These are phyloP conservation scores for Coprinellus micaceus DNA, from an alignment of 768 basidiomycete species.

Conservation along the genomic window DNA sequence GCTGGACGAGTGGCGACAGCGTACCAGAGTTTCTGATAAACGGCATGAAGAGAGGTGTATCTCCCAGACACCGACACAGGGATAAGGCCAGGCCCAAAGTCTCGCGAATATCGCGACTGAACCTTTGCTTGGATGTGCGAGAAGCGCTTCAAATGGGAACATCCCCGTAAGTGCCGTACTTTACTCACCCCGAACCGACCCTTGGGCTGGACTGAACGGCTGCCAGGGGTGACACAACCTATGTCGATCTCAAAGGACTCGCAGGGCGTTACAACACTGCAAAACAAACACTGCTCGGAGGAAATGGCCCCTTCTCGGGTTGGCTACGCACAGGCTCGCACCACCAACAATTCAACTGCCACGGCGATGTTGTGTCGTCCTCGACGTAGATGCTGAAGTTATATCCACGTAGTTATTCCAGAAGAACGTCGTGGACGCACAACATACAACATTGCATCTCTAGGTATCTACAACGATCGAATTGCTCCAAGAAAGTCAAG, in stretches of 20 bases:
- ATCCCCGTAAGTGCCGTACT: neutral
- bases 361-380: slow-evolving; percentile 12
- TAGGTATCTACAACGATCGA: no score
- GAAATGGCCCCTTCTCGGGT: slow-evolving; percentile 49
- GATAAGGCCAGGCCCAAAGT: slow-evolving; percentile 43
- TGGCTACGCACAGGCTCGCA: slow-evolving; percentile 56
- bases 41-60: slow-evolving; percentile 73
- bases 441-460: no score
- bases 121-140: slow-evolving; percentile 34
- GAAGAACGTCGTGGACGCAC: no score
- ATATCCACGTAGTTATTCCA: no score
- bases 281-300: slow-evolving; percentile 44
- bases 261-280: slow-evolving; percentile 40
- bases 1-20: slow-evolving; percentile 57
- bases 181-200: no score
- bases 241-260: slow-evolving; percentile 9
- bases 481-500: no score
- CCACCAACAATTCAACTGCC: slow-evolving; percentile 48
- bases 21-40: slow-evolving; percentile 65
- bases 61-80: slow-evolving; percentile 64
- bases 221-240: neutral
- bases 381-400: no score
- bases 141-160: neutral
- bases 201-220: no score
- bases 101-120: slow-evolving; percentile 43